These are phyloP conservation scores for Gliomastix tumulicola DNA, from an alignment of 2,329 filamentous ascomycete species.

Conservation along the genomic window DNA sequence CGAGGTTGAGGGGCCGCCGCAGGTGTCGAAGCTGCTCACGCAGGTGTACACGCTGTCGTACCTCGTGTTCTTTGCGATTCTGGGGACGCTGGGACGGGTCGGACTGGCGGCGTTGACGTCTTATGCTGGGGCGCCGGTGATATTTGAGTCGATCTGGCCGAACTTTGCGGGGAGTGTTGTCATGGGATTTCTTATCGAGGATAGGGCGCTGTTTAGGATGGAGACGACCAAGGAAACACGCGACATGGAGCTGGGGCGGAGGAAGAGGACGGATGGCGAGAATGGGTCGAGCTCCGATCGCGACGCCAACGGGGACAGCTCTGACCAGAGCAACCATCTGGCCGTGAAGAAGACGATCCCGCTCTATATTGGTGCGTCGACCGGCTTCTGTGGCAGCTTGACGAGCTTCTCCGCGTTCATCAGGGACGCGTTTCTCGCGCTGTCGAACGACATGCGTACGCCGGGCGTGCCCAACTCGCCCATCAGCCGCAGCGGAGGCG, in stretches of 20 bases:
- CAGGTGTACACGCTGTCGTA: constrained; percentile 70
- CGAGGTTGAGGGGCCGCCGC: neutral
- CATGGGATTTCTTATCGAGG: constrained; percentile 81
- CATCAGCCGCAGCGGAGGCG: constrained; percentile 57
- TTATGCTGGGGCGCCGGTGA: constrained; percentile 70
- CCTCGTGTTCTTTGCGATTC: constrained; percentile 75
- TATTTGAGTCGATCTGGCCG: constrained; percentile 75
- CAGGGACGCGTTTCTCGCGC: constrained; percentile 69
- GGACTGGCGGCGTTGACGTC: constrained; percentile 73
- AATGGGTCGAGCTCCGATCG: constrained; percentile 12
- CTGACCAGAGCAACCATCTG: constrained; percentile 48
- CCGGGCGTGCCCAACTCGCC: constrained; percentile 25
- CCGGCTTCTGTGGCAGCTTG: constrained; percentile 82
- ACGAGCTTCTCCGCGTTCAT: constrained; percentile 88
- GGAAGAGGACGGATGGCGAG: constrained; percentile 26
- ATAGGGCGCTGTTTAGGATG: constrained; percentile 59
- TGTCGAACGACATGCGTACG: constrained; percentile 62
- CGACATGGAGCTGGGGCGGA: no score
- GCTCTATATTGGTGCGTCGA: constrained; percentile 78
- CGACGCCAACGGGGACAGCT: constrained; percentile 21
- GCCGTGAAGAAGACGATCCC: constrained; percentile 79
- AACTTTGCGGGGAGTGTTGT: constrained; percentile 77
- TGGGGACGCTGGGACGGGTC: constrained; percentile 77
- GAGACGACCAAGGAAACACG: neutral
- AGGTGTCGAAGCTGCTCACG: constrained; percentile 43